Conservation (phyloP, 768 basidiomycete genomes). For the Tylopilus felleus region DNA sequence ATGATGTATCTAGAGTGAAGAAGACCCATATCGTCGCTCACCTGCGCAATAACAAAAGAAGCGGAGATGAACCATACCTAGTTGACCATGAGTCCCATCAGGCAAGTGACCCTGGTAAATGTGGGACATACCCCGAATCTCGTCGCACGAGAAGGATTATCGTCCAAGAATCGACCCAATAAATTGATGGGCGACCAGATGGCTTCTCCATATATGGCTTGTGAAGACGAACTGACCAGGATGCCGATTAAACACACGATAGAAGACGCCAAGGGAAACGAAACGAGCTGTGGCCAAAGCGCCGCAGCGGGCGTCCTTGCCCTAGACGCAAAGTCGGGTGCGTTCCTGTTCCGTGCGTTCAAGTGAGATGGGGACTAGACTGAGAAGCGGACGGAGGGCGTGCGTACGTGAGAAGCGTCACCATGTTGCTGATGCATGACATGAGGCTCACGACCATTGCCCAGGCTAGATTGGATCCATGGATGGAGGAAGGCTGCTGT, state of each 20-base stretch:
- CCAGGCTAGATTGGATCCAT: conserved; percentile 72
- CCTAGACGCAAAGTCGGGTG: conserved; percentile 73
- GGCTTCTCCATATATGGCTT: conserved; percentile 70
- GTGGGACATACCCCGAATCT: conserved; percentile 54
- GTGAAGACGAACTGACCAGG: conserved; percentile 74
- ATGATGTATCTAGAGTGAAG: conserved; percentile 4
- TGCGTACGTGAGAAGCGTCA: conserved; percentile 63
- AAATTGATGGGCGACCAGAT: conserved; percentile 80
- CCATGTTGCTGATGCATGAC: conserved; percentile 80
- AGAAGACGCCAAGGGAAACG: conserved; percentile 70
- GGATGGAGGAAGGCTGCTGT: conserved; percentile 52
- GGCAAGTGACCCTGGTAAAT: neutral
- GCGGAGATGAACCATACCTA: conserved; percentile 77
- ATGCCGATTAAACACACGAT: conserved; percentile 78
- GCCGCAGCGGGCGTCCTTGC: conserved; percentile 55
- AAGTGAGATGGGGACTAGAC: conserved; percentile 12
- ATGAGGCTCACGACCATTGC: conserved; percentile 68
- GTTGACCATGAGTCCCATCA: conserved; percentile 11
- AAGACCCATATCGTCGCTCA: conserved; percentile 17
- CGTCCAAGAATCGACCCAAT: conserved; percentile 64
- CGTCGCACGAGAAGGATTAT: conserved; percentile 56
- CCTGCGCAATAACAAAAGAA: conserved; percentile 77
- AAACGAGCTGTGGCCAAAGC: conserved; percentile 61
- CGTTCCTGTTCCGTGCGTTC: conserved; percentile 46
- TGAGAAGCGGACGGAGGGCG: conserved; percentile 2